A percentile compares a stretch with the other conserved stretches of the same genome.
These are phyloP conservation scores for Plasmodium inui DNA, from an alignment of 169 alveolate genomes.

Conservation along the genomic window DNA sequence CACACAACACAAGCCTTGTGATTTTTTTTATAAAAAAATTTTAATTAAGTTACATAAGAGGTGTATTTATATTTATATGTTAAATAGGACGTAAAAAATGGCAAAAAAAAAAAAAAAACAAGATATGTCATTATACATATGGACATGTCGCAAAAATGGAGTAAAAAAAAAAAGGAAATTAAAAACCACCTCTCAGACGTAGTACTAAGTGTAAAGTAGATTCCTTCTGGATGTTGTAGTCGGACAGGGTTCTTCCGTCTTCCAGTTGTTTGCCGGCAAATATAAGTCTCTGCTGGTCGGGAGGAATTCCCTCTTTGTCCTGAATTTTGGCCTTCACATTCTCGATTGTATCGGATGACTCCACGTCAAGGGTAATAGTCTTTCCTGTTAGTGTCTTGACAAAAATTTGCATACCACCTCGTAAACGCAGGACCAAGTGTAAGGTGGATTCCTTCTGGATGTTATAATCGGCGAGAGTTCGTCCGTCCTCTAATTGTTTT, in stretches of 20 bases:
- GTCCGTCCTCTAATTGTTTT: constrained; percentile 98
- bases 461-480: constrained; percentile 98
- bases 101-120: neutral
- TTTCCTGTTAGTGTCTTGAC: constrained; percentile 87
- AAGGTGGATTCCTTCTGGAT: constrained; percentile 98
- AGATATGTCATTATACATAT: neutral
- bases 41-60: constrained; percentile 44
- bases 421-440: constrained; percentile 91
- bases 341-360: constrained; percentile 94
- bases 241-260: constrained; percentile 98
- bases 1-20: constrained; percentile 66
- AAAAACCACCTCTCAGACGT: constrained; percentile 80
- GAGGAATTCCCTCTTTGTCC: neutral
- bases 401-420: constrained; percentile 87
- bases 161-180: neutral
- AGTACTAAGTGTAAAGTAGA: constrained; percentile 97
- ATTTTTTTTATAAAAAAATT: constrained; percentile 48
- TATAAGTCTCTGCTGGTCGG: constrained; percentile 81
- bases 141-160: neutral
- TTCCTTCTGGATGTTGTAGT: constrained; percentile 98
- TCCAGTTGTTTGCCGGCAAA: constrained; percentile 99
- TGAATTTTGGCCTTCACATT: constrained; percentile 95
- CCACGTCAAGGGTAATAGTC: constrained; percentile 92
- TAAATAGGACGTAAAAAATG: constrained; percentile 50
- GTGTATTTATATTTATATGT: neutral